Base-by-base conservation (phyloP, 208 protist genomes). In the Trichomonas vaginalis region DNA sequence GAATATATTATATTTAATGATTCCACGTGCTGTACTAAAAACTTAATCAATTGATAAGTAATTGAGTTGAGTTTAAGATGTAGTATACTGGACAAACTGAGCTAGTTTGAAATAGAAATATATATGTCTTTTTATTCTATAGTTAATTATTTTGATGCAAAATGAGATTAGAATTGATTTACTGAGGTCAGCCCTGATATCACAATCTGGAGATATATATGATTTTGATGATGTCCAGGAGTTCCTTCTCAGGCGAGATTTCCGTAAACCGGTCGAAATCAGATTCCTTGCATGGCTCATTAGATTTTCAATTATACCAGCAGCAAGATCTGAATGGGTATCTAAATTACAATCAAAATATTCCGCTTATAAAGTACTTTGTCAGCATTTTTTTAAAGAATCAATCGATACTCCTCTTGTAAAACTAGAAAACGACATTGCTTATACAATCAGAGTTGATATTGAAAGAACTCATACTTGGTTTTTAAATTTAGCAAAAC, bases 191-290 rank as follows among this genome's bases (percentile, higher is more conserved):
- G 82, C 82, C 17, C 23, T 90, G n/a, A 15, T 90, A 23, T 90
- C 82, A 90, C 82, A 90, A 48, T 90, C 82, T 45, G 82, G 82
- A 35, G 82, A 90, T 90, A 90, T 90, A 23, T 90, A 90, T n/a
- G 42, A 90, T 90, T 45, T 27, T 23, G 6, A 4, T 35, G 82
- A 90, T 90, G 82, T 37, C 14, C 9, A 49, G 2, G n/a, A 39
- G 2, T 90, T 90, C 48, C 42, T 90, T 39, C 23, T 46, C 1
- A 0, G 15, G 35, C 35, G 6, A 90, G 42, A 90, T 48, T 35
- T 90, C 8, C 48, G 35, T n/a, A 90, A 90, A 90, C 82, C 35
- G 4, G n/a, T 37, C 4, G 82, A 40, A 3, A 17, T 17, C 35
- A 15, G 82, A 90, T 90, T 90, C 48, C 23, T 90, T 35, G 46